Percentiles rank a stretch among this genome's conserved stretches.
Evolutionary conservation across 495 filamentous ascomycete species (phyloP).

Genomic region (Talaromyces proteolyticus): DNA sequence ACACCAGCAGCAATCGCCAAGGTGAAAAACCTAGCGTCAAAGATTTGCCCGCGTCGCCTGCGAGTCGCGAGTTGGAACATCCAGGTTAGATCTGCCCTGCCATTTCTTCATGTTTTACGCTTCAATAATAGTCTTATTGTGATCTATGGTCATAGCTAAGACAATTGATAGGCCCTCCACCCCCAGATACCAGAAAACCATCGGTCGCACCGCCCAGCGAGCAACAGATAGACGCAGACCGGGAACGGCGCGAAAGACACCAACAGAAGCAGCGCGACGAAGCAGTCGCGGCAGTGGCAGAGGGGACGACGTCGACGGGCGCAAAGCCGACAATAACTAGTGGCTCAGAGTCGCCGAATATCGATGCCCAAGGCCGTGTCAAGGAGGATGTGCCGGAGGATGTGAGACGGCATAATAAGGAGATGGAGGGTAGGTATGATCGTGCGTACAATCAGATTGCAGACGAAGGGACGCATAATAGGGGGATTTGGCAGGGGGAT

Average conservation of each 20-base stretch:
- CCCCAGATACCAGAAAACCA: slow-evolving; percentile 14
- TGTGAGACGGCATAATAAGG: slow-evolving; percentile 33
- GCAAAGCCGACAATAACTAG: slow-evolving; percentile 30
- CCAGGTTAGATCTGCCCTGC: slow-evolving; percentile 11
- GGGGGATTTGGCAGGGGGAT: slow-evolving; percentile 16
- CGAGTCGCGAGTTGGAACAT: slow-evolving; percentile 18
- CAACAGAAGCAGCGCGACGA: background rate
- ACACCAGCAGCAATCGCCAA: background rate
- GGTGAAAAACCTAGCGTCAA: background rate
- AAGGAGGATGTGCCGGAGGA: slow-evolving; percentile 27
- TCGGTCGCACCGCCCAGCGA: background rate
- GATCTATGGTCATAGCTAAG: too few species aligned
- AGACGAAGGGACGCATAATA: slow-evolving; percentile 25
- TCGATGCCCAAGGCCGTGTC: slow-evolving; percentile 22
- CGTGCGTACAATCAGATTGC: slow-evolving; percentile 30
- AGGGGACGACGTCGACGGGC: slow-evolving; percentile 25
- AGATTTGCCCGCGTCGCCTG: slow-evolving; percentile 5
- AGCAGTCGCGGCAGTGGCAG: background rate
- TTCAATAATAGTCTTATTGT: background rate
- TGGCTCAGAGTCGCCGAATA: slow-evolving; percentile 22
- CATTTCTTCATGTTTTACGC: background rate
- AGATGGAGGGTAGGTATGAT: slow-evolving; percentile 30
- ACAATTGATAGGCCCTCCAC: slow-evolving; percentile 10
- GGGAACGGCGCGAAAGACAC: background rate
- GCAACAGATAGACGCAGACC: background rate